Conservation (phyloP, 1,139 yeast species). For the Suhomyces taliae region DNA sequence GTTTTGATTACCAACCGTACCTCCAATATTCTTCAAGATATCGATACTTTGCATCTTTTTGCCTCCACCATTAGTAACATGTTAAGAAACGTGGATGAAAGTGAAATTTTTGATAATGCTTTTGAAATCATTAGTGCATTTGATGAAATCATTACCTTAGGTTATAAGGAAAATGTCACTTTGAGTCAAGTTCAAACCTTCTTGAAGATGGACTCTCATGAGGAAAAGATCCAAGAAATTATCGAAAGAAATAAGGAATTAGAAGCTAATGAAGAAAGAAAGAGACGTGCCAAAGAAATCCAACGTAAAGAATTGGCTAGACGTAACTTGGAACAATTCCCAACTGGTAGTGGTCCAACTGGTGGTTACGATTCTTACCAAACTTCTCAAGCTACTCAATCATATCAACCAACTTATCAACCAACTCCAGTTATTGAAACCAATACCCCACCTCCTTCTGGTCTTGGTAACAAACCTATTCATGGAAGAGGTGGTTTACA, state of each 20-base stretch:
- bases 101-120: slow-evolving; percentile 79
- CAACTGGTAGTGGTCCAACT: slow-evolving; percentile 10
- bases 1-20: slow-evolving; percentile 88
- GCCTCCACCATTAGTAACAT: slow-evolving; percentile 77
- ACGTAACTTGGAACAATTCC: slow-evolving; percentile 43
- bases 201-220: slow-evolving; percentile 97
- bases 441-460: slow-evolving; percentile 3
- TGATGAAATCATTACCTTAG: slow-evolving; percentile 89
- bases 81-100: slow-evolving; percentile 74
- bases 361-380: slow-evolving; percentile 26
- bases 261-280: slow-evolving; percentile 96
- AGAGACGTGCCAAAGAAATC: slow-evolving; percentile 92
- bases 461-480: slow-evolving; percentile 21
- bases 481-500: slow-evolving; percentile 73
- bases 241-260: slow-evolving; percentile 95
- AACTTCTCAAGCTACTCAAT: slow-evolving; percentile 20
- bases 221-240: slow-evolving; percentile 96
- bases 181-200: slow-evolving; percentile 83
- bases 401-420: slow-evolving; percentile 39
- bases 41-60: slow-evolving; percentile 85
- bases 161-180: slow-evolving; percentile 86
- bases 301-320: slow-evolving; percentile 82
- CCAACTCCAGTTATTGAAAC: slow-evolving; percentile 27
- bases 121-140: slow-evolving; percentile 90
- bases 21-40: slow-evolving; percentile 91